Base-by-base conservation (phyloP, 768 basidiomycete genomes). In the Glaciozyma antarctica region DNA sequence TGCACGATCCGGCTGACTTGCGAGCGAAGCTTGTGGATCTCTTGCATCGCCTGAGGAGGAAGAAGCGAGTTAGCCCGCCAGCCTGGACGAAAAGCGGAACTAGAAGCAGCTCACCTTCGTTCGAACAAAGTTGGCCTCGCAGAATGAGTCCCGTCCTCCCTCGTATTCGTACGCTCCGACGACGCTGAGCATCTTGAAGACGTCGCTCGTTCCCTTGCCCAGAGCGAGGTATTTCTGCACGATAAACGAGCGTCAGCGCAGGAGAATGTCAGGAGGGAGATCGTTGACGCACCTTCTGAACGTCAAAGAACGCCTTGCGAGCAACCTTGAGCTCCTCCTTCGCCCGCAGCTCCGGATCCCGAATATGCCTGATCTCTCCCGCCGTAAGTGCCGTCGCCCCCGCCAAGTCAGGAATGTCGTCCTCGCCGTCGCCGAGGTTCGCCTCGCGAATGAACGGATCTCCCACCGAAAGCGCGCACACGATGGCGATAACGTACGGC, bases 111-210 rank as follows among this genome's bases (percentile, higher is more conserved):
- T 44, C 72, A 91, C 93, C 81, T 97, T 98, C 0, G 82, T 81
- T 67, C 91, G 81, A 26, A 98, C 87, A 71, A 95, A 99, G 76
- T 98, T 90, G 47, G 88, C 84, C 16, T 78, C 77, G 75, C 95
- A 99, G 76, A 98, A 99, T 26, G 81, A 76, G 63, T 82, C 81
- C 2, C 85, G 84, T 30, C 88, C 88, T 13, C 88, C 87, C 26
- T 88, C 87, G 51, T 87, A 94, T 75, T 95, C 93, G 75, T 91
- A 98, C 5, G 94, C 95, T 0, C 95, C 95, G 22, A 95, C 85
- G n/a, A 94, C 90, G 19, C 93, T 92, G 13, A 99, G 80, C 43
- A 87, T 77, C 71, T 87, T 86, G 78, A 97, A 88, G 38, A 90
- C 76, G 73, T 99, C 95, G 75, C 92, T 95, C 9, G 81, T 81